Evolutionary conservation across 495 filamentous ascomycete genomes (phyloP).

Genomic region (Chlorociboria aeruginascens): DNA sequence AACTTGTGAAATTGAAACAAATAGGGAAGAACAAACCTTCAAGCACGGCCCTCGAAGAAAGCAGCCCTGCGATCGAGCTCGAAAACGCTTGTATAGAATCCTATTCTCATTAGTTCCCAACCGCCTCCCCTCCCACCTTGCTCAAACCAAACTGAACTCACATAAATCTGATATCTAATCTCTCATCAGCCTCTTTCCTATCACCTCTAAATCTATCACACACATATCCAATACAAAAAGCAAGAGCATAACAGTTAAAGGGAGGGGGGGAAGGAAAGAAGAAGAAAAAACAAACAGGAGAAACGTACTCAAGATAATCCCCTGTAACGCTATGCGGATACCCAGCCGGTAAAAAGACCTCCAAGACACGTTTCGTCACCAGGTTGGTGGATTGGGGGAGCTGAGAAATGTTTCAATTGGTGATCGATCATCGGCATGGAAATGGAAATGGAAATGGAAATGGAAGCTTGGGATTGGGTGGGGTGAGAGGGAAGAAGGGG

Average conservation of each 20-base stretch:
- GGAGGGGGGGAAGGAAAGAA: no score
- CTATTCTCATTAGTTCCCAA: slow-evolving; percentile 26
- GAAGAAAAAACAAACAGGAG: slow-evolving; percentile 9
- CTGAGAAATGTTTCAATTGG: no score
- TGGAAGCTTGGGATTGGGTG: no score
- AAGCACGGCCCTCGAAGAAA: slow-evolving; percentile 81
- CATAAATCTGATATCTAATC: slow-evolving; percentile 64
- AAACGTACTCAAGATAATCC: slow-evolving; percentile 72
- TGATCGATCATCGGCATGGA: no score
- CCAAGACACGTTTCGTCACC: slow-evolving; percentile 29
- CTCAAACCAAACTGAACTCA: slow-evolving; percentile 22
- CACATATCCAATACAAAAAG: not conserved
- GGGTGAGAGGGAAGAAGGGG: not conserved
- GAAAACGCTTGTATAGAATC: slow-evolving; percentile 96
- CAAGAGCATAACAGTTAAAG: no score
- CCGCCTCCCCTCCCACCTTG: not conserved
- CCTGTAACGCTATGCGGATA: slow-evolving; percentile 84
- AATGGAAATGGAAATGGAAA: no score
- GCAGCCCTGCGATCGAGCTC: slow-evolving; percentile 79
- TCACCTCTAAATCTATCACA: not conserved
- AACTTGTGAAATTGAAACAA: no score
- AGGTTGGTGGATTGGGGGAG: slow-evolving; percentile 10
- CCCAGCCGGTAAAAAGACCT: slow-evolving; percentile 83
- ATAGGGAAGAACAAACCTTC: slow-evolving; percentile 42
- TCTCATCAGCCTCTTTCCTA: not conserved